Percentiles rank a stretch among this genome's conserved stretches.
Conservation (phyloP, 2,329 filamentous ascomycete genomes). For the Verticillium nonalfalfae region DNA sequence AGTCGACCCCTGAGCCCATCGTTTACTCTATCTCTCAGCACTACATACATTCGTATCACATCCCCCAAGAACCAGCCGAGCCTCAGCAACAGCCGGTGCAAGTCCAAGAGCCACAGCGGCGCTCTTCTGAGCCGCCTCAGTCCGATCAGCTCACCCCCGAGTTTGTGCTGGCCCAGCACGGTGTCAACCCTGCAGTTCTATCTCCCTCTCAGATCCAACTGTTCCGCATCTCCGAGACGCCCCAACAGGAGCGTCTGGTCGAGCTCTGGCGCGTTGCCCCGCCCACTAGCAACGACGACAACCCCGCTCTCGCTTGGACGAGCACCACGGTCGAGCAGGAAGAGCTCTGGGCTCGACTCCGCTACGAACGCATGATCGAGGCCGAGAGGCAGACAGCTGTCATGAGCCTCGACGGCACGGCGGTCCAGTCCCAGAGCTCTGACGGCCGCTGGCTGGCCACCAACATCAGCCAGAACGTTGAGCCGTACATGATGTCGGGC, state of each 20-base stretch:
- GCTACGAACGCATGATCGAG: slow-evolving; percentile 45
- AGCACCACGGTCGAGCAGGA: slow-evolving; percentile 51
- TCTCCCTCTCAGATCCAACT: slow-evolving; percentile 71
- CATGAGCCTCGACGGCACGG: slow-evolving; percentile 49
- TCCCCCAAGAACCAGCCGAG: slow-evolving; percentile 34
- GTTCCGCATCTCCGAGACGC: slow-evolving; percentile 66
- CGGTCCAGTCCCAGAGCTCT: slow-evolving; percentile 37
- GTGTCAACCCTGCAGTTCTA: slow-evolving; percentile 63
- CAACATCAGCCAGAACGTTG: slow-evolving; percentile 40
- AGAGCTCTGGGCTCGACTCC: slow-evolving; percentile 50
- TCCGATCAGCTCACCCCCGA: slow-evolving; percentile 45
- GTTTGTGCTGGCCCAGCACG: slow-evolving; percentile 55
- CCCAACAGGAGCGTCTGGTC: slow-evolving; percentile 68
- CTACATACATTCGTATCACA: slow-evolving; percentile 75
- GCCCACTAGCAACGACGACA: slow-evolving; percentile 50
- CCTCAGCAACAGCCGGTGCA: slow-evolving; percentile 15
- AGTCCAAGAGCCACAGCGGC: slow-evolving; percentile 26
- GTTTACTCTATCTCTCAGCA: slow-evolving; percentile 74
- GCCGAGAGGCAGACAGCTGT: slow-evolving; percentile 32
- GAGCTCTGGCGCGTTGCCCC: slow-evolving; percentile 83
- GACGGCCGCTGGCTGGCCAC: slow-evolving; percentile 45
- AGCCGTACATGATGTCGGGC: slow-evolving; percentile 80
- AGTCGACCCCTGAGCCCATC: slow-evolving; percentile 33
- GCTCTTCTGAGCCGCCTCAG: slow-evolving; percentile 44
- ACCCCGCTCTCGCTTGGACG: slow-evolving; percentile 45